Conservation (phyloP, 164 flowering plant species). For the Berberis vulgaris region DNA sequence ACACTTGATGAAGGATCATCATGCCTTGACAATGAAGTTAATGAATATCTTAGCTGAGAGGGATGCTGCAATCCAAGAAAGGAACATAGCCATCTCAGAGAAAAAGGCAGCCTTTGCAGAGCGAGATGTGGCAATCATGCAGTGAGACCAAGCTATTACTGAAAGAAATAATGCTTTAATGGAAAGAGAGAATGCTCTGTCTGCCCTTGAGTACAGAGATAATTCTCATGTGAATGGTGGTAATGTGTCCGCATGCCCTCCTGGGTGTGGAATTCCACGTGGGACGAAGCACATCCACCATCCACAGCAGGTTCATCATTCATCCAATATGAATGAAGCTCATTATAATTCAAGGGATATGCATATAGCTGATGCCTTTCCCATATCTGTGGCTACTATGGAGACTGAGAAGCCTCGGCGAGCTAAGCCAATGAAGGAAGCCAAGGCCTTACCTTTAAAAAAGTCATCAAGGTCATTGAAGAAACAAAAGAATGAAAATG, state of each 20-base stretch:
- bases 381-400: slow-evolving; percentile 28
- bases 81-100: slow-evolving; percentile 58
- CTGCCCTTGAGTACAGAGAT: slow-evolving; percentile 65
- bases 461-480: slow-evolving; percentile 30
- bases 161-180: slow-evolving; percentile 60
- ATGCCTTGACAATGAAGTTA: slow-evolving; percentile 51
- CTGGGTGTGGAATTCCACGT: slow-evolving; percentile 49
- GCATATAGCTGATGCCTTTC: slow-evolving; percentile 35
- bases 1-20: slow-evolving; percentile 57
- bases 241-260: slow-evolving; percentile 36
- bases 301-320: slow-evolving; percentile 40
- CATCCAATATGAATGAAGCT: slow-evolving; percentile 30
- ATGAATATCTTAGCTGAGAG: slow-evolving; percentile 54
- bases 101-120: slow-evolving; percentile 63
- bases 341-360: slow-evolving; percentile 39
- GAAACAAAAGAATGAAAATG: slow-evolving; percentile 41
- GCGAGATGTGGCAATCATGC: slow-evolving; percentile 52
- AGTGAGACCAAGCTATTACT: slow-evolving; percentile 56
- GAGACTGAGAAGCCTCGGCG: slow-evolving; percentile 35
- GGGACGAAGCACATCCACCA: slow-evolving; percentile 55
- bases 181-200: slow-evolving; percentile 55
- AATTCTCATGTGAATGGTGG: slow-evolving; percentile 29
- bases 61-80: slow-evolving; percentile 73
- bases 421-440: slow-evolving; percentile 46
- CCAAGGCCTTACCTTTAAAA: slow-evolving; percentile 29